Conservation (phyloP, 495 filamentous ascomycete genomes). For the Penicillium desertorum region DNA sequence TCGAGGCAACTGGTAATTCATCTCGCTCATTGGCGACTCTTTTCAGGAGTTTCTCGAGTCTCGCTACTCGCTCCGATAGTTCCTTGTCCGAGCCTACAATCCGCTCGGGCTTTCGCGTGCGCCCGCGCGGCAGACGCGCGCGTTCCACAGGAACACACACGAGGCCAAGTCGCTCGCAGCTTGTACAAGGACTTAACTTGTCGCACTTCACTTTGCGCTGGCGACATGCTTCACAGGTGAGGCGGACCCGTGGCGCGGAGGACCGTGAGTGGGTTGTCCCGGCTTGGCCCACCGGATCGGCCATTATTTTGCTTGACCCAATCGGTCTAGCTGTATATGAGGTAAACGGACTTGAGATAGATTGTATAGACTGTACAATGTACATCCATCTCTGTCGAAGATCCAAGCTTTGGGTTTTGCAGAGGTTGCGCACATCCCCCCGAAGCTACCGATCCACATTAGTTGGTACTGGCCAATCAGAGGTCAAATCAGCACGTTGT, state of each 20-base stretch:
- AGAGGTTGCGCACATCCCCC: background rate
- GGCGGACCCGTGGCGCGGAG: slow-evolving; percentile 28
- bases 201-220: slow-evolving; percentile 79
- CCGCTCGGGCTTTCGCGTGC: slow-evolving; percentile 38
- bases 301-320: background rate
- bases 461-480: background rate
- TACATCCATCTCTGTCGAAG: background rate
- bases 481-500: background rate
- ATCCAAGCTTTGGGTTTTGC: background rate
- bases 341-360: background rate
- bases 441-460: background rate
- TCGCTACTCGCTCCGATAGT: slow-evolving; percentile 29
- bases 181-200: slow-evolving; percentile 69
- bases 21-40: slow-evolving; percentile 20
- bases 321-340: background rate
- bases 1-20: background rate
- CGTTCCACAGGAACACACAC: slow-evolving; percentile 56
- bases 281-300: background rate
- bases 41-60: slow-evolving; percentile 32
- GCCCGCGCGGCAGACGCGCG: slow-evolving; percentile 40
- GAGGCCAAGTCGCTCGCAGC: slow-evolving; percentile 60
- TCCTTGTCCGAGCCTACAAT: slow-evolving; percentile 21
- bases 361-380: background rate
- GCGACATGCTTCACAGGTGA: slow-evolving; percentile 55
- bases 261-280: slow-evolving; percentile 20